phyloP scores from a whole-genome alignment of 129 eudicot species.

The Calendula officinalis region DNA sequence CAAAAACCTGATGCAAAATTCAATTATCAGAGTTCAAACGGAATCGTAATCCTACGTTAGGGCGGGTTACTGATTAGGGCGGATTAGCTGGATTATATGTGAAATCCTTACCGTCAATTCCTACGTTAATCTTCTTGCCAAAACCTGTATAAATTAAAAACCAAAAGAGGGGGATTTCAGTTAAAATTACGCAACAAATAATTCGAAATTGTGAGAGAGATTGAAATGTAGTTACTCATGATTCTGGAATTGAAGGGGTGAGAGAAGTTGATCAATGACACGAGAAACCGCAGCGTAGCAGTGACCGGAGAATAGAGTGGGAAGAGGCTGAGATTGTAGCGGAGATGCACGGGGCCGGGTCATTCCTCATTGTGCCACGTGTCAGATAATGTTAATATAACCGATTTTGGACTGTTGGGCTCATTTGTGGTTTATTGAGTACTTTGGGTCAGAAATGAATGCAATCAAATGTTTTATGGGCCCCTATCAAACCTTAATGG shows the following conservation, averaged over 20 bases:
- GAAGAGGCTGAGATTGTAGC: constrained; percentile 7
- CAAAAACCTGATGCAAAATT: constrained; percentile 19
- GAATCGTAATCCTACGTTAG: too few relatives aligned
- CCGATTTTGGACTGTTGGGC: too few relatives aligned
- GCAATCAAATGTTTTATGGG: background rate
- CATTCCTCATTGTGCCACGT: constrained; percentile 6
- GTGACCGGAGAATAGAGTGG: background rate
- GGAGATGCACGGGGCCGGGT: constrained; percentile 20
- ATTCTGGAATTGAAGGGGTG: constrained; percentile 6
- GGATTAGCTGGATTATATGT: background rate
- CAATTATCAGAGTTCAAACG: constrained; percentile 1
- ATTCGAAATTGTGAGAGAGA: background rate
- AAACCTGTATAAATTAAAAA: constrained; percentile 21
- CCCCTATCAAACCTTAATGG: background rate
- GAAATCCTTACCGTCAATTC: constrained; percentile 16
- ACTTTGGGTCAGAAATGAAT: background rate
- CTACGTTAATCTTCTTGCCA: constrained; percentile 22
- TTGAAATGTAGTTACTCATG: constrained; percentile 22
- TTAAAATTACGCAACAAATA: background rate
- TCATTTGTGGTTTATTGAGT: too few relatives aligned
- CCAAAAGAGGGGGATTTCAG: background rate
- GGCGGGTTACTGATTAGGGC: too few relatives aligned
- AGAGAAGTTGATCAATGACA: constrained; percentile 4
- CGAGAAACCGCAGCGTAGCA: too few relatives aligned
- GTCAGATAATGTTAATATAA: background rate